Base-by-base conservation (phyloP, 768 basidiomycete genomes). In the Rhizopogon vinicolor region DNA sequence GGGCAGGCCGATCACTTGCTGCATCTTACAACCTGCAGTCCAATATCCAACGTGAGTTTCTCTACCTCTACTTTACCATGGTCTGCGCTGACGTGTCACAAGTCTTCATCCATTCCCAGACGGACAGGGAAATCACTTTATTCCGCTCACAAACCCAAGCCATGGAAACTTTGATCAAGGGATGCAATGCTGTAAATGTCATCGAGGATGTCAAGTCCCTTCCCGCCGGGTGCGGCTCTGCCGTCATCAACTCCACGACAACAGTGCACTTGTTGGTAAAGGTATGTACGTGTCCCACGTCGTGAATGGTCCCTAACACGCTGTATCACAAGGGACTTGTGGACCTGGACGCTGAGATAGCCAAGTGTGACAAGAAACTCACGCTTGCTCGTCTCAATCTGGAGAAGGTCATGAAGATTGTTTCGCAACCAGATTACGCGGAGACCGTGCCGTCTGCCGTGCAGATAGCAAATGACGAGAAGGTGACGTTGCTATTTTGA, bases 311-410 rank as follows among this genome's bases (percentile, higher is more conserved):
- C 31, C 3, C 48, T 55, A 9, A 44, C 45, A 35, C 12, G 19
- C 53, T 40, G 44, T 29, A 16, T 44, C 10, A 49, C 14, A 61
- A 97, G 93, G 93, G 95, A 25, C 84, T 95, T 41, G 86, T 99
- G 16, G 89, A 98, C 71, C 74, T 96, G 6, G 86, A 92, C 44
- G 83, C 81, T 2, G 96, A 98, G 72, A 89, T 97, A 44, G 75
- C 81, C 41, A 98, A 95, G 71, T 86, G 87, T 58, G 84, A 92
- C 65, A 98, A 97, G 82, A 97, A 95, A 72, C 79, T 91, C 2
- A 82, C 87, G 40, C 73, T 93, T 9, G 85, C 83, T 2, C 75
- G 78, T 51, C 59, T 89, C 50, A 87, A 83, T 60, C 73, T 89
- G 42, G 83, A 86, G 52, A 98, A 97, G 76, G 74, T 96, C 39